phyloP scores from a whole-genome alignment of 495 filamentous ascomycete genomes.

The Aspergillus panamensis region DNA sequence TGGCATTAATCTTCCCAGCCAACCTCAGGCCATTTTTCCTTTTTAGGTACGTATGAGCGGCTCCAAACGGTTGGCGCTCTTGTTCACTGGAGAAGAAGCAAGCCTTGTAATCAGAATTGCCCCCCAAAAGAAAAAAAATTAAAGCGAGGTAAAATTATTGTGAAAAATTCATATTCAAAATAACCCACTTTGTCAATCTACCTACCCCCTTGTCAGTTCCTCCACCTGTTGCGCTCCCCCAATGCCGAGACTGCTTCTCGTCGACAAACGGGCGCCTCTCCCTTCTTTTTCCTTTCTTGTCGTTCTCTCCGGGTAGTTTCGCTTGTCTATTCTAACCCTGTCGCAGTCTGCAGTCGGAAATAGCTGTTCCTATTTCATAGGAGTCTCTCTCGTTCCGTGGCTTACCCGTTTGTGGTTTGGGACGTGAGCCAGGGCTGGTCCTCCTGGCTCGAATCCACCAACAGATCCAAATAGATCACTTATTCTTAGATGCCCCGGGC shows the following conservation, averaged over 20 bases:
- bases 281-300: conserved; percentile 17
- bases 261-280: conserved; percentile 21
- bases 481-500: conserved; percentile 23
- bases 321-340: conserved; percentile 12
- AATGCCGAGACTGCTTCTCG: conserved; percentile 16
- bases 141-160: conserved; percentile 11
- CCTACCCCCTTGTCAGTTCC: conserved; percentile 3
- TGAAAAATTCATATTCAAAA: conserved; percentile 10
- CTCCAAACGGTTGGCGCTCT: conserved; percentile 14
- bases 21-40: conserved; percentile 23
- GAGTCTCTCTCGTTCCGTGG: conserved; percentile 1
- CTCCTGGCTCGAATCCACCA: conserved; percentile 6
- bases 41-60: conserved; percentile 21
- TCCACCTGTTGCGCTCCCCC: conserved; percentile 14
- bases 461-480: conserved; percentile 11
- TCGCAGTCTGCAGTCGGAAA: conserved; percentile 18
- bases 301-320: conserved; percentile 7
- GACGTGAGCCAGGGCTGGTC: conserved; percentile 4
- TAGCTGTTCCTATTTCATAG: conserved; percentile 7
- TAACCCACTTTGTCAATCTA: conserved; percentile 14
- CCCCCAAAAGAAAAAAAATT: conserved; percentile 4
- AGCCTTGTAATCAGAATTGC: not conserved
- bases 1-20: conserved; percentile 23
- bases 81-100: conserved; percentile 2
- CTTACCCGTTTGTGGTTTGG: conserved; percentile 11